Evolutionary conservation across 2,329 filamentous ascomycete species (phyloP), one percentile per base, ranked within the genome.

Genomic region (Nothophaeocryptopus gaeumannii): DNA sequence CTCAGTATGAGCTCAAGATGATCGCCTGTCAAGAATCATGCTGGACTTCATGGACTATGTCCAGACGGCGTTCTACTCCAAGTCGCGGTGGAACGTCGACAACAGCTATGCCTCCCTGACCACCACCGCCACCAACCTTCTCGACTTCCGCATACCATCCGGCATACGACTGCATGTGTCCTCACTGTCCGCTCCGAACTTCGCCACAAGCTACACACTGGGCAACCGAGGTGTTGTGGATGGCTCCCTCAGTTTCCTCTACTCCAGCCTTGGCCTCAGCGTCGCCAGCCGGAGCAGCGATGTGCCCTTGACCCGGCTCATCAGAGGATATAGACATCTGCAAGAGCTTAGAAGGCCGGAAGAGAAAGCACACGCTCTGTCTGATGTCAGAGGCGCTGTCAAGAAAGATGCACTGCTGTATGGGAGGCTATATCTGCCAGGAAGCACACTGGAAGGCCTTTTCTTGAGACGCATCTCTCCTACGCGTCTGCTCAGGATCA

Each of bases 41-140:
- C 84, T 93, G 75, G 86, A 91, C 74, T 96, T 96, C 77, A 95
- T 96, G 89, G 90, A 95, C 74, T 92, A 95, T 76, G 86, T 96
- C 75, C 89, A 95, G 73, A 81, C 86, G 73, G 88, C 89, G 64
- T 96, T 96, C 74, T 88, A 89, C 70, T 80, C 87, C 68, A 85
- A 87, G 49, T 91, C 90, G 39, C 81, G 86, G 69, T 96, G 91
- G 91, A 88, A 91, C 67, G 79, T 83, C 65, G 89, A 96, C 76
- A 96, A 95, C 72, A 93, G 88, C 53, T 96, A 96, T 74, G 85
- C 88, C 60, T 83, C 85, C 58, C 77, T 96, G 64, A 96, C 90
- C 61, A 84, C 86, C 50, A 95, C 89, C 3, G 83, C 89, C 40
- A 82, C 89, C 75, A 88, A 88, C 56, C 80, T 99, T 47, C 82